Evolutionary conservation across 306 rosid genomes (phyloP).

Genomic region (Cotoneaster glaucophyllus): DNA sequence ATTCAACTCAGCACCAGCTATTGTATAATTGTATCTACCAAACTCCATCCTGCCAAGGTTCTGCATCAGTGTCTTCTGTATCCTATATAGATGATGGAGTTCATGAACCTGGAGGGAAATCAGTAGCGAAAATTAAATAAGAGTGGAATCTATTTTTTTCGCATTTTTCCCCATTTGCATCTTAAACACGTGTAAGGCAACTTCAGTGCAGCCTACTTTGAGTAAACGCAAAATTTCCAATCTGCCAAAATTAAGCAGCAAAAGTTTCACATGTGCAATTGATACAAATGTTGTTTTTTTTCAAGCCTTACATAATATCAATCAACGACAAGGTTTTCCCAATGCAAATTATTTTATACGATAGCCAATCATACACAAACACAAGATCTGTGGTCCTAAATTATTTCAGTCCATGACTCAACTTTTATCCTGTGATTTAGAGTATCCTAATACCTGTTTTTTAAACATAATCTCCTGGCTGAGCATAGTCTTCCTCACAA

Average conservation of each 20-base stretch:
- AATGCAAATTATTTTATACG: background rate
- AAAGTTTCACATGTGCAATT: background rate
- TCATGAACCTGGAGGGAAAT: slow-evolving; percentile 41
- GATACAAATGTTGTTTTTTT: background rate
- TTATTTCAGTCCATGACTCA: background rate
- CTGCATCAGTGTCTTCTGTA: slow-evolving; percentile 45
- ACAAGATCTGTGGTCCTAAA: background rate
- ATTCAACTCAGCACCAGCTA: slow-evolving; percentile 21
- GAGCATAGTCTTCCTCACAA: slow-evolving; percentile 47
- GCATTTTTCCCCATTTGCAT: background rate
- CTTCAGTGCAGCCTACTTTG: background rate
- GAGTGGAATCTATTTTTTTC: background rate
- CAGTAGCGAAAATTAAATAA: background rate
- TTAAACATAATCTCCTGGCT: slow-evolving; percentile 47
- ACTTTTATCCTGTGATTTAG: background rate
- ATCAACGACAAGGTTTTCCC: background rate
- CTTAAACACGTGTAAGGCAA: background rate
- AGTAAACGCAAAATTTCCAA: background rate
- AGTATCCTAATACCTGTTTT: slow-evolving; percentile 35
- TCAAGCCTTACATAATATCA: background rate
- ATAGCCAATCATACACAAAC: background rate
- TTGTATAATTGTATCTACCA: slow-evolving; percentile 13
- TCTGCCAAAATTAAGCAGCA: background rate
- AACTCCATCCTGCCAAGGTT: slow-evolving; percentile 24
- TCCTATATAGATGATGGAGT: slow-evolving; percentile 46